Percentiles rank a stretch among this genome's conserved stretches.
These are phyloP conservation scores for Nakazawaea wyomingensis DNA, from an alignment of 805 yeast genomes.

Conservation along the genomic window DNA sequence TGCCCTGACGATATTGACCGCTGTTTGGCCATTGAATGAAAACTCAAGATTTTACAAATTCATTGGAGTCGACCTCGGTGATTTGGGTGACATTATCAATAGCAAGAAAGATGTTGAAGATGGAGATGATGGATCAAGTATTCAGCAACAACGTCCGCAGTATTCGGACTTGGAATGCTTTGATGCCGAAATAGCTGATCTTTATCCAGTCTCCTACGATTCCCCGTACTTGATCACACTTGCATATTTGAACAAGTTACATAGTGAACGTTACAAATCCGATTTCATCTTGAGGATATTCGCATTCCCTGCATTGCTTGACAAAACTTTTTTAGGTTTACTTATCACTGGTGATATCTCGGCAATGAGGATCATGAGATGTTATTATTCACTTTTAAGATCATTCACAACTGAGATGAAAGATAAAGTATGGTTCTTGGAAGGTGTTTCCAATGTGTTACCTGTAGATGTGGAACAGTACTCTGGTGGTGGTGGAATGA, in stretches of 20 bases:
- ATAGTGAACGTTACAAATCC: slow-evolving; percentile 74
- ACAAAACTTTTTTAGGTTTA: slow-evolving; percentile 69
- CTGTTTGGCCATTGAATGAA: slow-evolving; percentile 88
- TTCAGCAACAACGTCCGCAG: slow-evolving; percentile 20
- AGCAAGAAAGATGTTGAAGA: background rate
- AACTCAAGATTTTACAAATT: slow-evolving; percentile 61
- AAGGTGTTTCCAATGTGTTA: slow-evolving; percentile 82
- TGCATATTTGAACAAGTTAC: slow-evolving; percentile 79
- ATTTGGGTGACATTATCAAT: slow-evolving; percentile 68
- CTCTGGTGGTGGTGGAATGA: slow-evolving; percentile 89
- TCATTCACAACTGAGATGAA: slow-evolving; percentile 83
- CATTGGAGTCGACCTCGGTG: slow-evolving; percentile 85
- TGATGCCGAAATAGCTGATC: slow-evolving; percentile 77
- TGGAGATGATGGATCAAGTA: background rate
- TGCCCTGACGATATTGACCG: slow-evolving; percentile 91
- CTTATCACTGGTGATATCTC: slow-evolving; percentile 80
- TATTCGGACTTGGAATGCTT: slow-evolving; percentile 70
- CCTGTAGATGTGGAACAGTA: slow-evolving; percentile 91
- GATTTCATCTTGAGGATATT: slow-evolving; percentile 84
- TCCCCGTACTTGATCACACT: slow-evolving; percentile 87
- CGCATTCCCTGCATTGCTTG: slow-evolving; percentile 90
- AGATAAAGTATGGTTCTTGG: slow-evolving; percentile 89
- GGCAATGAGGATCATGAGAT: slow-evolving; percentile 88
- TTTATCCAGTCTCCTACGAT: slow-evolving; percentile 77
- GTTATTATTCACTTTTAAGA: slow-evolving; percentile 76